Base-by-base conservation (phyloP, 2,329 filamentous ascomycete species). In the Microsporum audouinii region DNA sequence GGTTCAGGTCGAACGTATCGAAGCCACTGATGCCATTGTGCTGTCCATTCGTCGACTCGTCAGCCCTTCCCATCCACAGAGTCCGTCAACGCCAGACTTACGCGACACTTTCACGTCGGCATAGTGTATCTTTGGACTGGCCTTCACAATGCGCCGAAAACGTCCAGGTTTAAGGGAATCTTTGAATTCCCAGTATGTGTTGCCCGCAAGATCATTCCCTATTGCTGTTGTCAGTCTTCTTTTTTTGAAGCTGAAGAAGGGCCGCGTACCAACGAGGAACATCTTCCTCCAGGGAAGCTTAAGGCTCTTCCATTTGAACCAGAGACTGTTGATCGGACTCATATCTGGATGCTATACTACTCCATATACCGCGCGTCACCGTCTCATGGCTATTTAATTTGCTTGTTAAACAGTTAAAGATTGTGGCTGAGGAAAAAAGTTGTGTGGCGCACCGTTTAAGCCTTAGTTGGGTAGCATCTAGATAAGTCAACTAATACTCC, bases 21-120 rank as follows among this genome's bases (percentile, higher is more conserved):
- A 31, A 87, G 80, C 84, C 84, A 87, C 74, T 86, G 84, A 68
- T 84, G 82, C 84, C 84, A 87, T 79, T 84, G 81, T 59, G 84
- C 81, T 84, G 69, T 38, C 41, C 34, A 51, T 45, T n/a, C 38
- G 39, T 55, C 8, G 4, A 33, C n/a, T n/a, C n/a, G 33, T 49
- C 10, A 58, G 38, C 39, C 38, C 33, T 23, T 17, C 7, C 12
- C 5, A n/a, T 29, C 6, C 14, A 49, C 8, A 39, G 43, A n/a
- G 39, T 43, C 17, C 12, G 12, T 27, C 31, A 10, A 41, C 17
- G 59, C 47, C 38, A 34, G 36, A 70, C 73, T 69, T 72, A 84
- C 82, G 83, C 39, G 80, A 77, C 45, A 86, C 79, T 66, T 85
- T 77, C 45, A 86, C 80, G 68, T 87, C 84, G 61, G 77, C 76